phyloP scores from a whole-genome alignment of 2,329 filamentous ascomycete genomes.

The Beauveria sp. region DNA sequence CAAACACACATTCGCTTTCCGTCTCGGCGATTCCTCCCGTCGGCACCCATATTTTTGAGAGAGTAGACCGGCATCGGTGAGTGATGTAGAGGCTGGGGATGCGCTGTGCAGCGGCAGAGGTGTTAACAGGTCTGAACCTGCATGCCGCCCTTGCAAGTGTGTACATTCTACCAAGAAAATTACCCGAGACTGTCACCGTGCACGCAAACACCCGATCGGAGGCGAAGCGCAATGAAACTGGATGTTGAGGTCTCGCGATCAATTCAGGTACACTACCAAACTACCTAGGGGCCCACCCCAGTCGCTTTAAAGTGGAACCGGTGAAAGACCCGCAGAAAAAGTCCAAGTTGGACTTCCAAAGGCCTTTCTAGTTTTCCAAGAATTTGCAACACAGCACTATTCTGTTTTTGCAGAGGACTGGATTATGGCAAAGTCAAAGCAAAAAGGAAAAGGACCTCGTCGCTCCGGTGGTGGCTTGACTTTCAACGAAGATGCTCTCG shows the following conservation, averaged over 20 bases:
- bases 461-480: slow-evolving; percentile 14
- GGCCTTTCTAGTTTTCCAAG: slow-evolving; percentile 1
- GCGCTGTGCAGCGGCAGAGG: not conserved
- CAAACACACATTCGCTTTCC: slow-evolving; percentile 42
- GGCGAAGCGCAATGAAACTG: not conserved
- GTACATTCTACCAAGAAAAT: not conserved
- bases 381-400: slow-evolving; percentile 1
- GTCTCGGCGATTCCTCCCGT: slow-evolving; percentile 58
- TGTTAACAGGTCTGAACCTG: not conserved
- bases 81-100: slow-evolving; percentile 24
- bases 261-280: not conserved
- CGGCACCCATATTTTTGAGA: slow-evolving; percentile 75
- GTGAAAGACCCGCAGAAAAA: slow-evolving; percentile 11
- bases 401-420: not conserved
- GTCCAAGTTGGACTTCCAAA: slow-evolving; percentile 9
- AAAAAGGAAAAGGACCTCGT: slow-evolving; percentile 27
- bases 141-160: slow-evolving; percentile 3
- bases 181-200: not conserved
- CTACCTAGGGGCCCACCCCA: not conserved
- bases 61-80: slow-evolving; percentile 22
- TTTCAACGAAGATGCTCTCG: slow-evolving; percentile 44
- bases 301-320: not conserved
- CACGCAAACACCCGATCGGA: not conserved
- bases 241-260: not conserved
- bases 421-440: slow-evolving; percentile 25